These are phyloP conservation scores for Lignosus rhinocerotis DNA, from an alignment of 1,284 basidiomycete genomes.

Conservation along the genomic window DNA sequence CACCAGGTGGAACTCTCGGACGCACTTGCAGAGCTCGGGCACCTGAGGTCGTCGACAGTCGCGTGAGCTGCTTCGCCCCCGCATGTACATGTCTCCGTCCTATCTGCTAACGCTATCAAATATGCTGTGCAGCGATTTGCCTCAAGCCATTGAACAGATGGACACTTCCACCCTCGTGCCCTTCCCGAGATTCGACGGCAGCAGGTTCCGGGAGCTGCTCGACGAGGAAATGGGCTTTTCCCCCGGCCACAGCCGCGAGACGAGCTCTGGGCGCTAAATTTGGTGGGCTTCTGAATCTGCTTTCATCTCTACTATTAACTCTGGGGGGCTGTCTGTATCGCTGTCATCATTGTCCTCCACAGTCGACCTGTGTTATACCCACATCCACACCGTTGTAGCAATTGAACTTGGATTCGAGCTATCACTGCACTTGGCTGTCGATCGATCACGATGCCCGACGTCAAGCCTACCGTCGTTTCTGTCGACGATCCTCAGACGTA, in stretches of 20 bases:
- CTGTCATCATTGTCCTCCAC: constrained; percentile 1
- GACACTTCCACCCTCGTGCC: constrained; percentile 47
- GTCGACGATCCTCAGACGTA: constrained; percentile 55
- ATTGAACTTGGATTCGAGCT: constrained; percentile 1
- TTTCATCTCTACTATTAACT: constrained; percentile 6
- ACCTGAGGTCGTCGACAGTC: constrained; percentile 64
- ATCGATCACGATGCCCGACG: constrained; percentile 26
- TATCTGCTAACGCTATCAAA: constrained; percentile 15
- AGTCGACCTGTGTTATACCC: constrained; percentile 13
- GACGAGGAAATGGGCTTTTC: constrained; percentile 76
- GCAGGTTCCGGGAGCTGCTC: constrained; percentile 62
- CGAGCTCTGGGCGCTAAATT: constrained; percentile 12
- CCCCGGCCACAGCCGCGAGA: constrained; percentile 20
- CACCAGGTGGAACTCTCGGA: constrained; percentile 91
- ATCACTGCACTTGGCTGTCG: not conserved
- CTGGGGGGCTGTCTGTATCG: constrained; percentile 13
- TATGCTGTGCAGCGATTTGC: constrained; percentile 47
- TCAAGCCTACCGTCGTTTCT: constrained; percentile 41
- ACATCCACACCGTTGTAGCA: constrained; percentile 14
- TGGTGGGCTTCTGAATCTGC: constrained; percentile 1
- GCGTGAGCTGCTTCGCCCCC: constrained; percentile 44
- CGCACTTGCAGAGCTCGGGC: constrained; percentile 60
- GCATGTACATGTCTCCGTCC: not conserved
- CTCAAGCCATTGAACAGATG: constrained; percentile 50
- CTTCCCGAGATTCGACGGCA: constrained; percentile 68